phyloP scores from a whole-genome alignment of 1,139 yeast species.

The Petasospora fabianii region DNA sequence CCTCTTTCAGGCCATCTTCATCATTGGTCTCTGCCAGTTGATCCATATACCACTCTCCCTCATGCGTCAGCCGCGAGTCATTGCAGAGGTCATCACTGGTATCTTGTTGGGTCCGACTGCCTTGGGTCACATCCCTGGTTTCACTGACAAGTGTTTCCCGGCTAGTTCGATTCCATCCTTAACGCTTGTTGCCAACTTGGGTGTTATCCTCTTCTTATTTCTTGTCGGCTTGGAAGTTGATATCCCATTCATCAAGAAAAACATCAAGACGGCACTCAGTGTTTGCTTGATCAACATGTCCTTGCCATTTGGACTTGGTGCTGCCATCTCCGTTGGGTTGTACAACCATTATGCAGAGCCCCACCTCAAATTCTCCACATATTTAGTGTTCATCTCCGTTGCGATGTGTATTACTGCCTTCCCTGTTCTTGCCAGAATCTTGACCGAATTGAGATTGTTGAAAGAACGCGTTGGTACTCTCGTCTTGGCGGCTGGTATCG shows the following conservation, averaged over 20 bases:
- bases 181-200: conserved; percentile 65
- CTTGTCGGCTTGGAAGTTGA: conserved; percentile 79
- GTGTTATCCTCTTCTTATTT: conserved; percentile 68
- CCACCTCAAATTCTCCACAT: conserved; percentile 58
- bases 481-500: conserved; percentile 76
- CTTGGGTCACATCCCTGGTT: conserved; percentile 65
- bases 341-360: conserved; percentile 47
- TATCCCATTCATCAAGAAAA: conserved; percentile 54
- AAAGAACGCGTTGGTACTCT: conserved; percentile 76
- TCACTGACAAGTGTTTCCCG: conserved; percentile 64
- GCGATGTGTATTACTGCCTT: conserved; percentile 82
- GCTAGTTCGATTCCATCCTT: conserved; percentile 56
- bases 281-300: conserved; percentile 72
- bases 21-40: conserved; percentile 50
- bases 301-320: conserved; percentile 74
- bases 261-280: conserved; percentile 54
- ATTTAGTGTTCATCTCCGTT: conserved; percentile 72
- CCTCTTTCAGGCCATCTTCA: conserved; percentile 56
- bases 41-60: conserved; percentile 56
- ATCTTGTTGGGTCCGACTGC: conserved; percentile 67
- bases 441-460: conserved; percentile 66
- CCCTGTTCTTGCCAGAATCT: conserved; percentile 76
- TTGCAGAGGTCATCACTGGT: conserved; percentile 76
- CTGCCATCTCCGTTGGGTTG: conserved; percentile 64
- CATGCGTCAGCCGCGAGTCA: conserved; percentile 70